These are phyloP conservation scores for Anacardium occidentale DNA, from an alignment of 345 rosid species.

Conservation along the genomic window DNA sequence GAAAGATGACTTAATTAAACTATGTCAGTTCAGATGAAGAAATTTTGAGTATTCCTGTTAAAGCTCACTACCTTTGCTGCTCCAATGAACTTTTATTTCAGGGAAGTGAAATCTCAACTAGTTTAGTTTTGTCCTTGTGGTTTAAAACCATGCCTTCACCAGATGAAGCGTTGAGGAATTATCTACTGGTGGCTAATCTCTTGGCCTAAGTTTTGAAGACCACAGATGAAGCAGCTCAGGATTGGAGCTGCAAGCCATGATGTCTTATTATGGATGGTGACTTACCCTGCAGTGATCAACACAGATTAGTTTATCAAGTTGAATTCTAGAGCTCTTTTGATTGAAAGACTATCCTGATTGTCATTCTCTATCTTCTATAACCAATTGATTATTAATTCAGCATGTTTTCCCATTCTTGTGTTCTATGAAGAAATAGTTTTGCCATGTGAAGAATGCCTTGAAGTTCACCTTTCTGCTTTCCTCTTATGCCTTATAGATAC, in stretches of 20 bases:
- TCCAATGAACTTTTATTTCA: not conserved
- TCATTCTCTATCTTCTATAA: not conserved
- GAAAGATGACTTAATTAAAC: slow-evolving; percentile 66
- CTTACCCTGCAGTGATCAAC: not conserved
- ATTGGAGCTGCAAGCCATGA: not conserved
- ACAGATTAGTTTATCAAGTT: not conserved
- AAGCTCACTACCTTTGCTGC: not conserved
- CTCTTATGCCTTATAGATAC: not conserved
- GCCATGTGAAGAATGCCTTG: not conserved
- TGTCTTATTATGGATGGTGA: not conserved
- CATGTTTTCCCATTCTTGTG: not conserved
- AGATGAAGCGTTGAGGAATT: not conserved
- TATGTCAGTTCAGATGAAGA: slow-evolving; percentile 73
- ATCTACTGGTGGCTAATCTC: not conserved
- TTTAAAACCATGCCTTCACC: not conserved
- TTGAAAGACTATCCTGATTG: not conserved
- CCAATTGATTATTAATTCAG: slow-evolving; percentile 8
- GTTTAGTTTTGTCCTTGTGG: not conserved
- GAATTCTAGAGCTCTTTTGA: too few species aligned
- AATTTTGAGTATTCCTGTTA: slow-evolving; percentile 19
- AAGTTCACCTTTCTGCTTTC: not conserved
- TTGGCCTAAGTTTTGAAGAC: not conserved
- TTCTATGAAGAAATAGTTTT: not conserved
- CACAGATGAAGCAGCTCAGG: not conserved
- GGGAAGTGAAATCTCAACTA: not conserved